phyloP scores from a whole-genome alignment of 73 alveolate species.

The Blepharisma japonicum region DNA sequence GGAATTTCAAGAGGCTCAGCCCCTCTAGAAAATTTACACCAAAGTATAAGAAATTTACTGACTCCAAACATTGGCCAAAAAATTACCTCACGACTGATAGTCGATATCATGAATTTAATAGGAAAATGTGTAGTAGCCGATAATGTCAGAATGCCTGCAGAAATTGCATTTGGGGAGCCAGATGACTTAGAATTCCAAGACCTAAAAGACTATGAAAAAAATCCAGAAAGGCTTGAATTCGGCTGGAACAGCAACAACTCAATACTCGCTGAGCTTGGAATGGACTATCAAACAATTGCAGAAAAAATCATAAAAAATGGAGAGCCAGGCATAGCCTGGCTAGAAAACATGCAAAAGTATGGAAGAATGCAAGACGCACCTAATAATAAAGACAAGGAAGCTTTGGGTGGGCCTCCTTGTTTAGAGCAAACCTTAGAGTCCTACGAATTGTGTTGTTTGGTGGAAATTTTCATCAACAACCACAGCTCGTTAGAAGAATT shows the following conservation, averaged over 20 bases:
- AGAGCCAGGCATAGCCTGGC: conserved; percentile 71
- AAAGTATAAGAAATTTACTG: conserved; percentile 24
- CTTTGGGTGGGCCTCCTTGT: conserved; percentile 71
- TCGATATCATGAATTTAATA: conserved; percentile 63
- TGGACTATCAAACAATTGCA: conserved; percentile 50
- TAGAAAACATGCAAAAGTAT: conserved; percentile 56
- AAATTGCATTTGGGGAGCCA: conserved; percentile 64
- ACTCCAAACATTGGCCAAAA: conserved; percentile 7
- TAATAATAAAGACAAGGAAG: conserved; percentile 45
- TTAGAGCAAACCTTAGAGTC: conserved; percentile 65
- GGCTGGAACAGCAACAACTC: conserved; percentile 71
- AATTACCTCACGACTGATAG: conserved; percentile 50
- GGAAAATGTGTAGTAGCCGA: conserved; percentile 67
- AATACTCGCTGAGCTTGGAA: conserved; percentile 53
- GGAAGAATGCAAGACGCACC: conserved; percentile 62
- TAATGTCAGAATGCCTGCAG: conserved; percentile 60
- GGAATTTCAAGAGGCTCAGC: conserved; percentile 64
- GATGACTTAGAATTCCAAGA: conserved; percentile 45
- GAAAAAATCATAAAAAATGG: conserved; percentile 53
- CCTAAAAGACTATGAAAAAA: conserved; percentile 49
- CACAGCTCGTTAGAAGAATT: conserved; percentile 47
- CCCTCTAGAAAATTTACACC: conserved; percentile 45
- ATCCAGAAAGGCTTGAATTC: conserved; percentile 59
- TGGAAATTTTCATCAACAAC: conserved; percentile 59
- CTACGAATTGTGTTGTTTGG: conserved; percentile 62